Evolutionary conservation across 768 basidiomycete genomes (phyloP).

Genomic region (Boletus subcaerulescens): DNA sequence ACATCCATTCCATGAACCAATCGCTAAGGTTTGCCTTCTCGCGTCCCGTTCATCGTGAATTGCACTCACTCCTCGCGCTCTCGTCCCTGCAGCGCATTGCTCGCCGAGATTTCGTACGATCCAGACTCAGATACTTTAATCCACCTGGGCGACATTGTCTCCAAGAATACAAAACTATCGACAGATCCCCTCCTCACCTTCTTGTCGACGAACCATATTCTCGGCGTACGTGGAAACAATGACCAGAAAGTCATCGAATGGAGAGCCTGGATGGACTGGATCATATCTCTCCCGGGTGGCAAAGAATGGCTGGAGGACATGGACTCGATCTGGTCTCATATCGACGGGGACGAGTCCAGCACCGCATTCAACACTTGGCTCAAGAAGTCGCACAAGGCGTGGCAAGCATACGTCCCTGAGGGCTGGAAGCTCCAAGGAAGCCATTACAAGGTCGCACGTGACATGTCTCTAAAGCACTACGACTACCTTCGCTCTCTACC

Average conservation of each 20-base stretch:
- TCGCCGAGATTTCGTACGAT: slow-evolving; percentile 59
- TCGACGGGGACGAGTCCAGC: slow-evolving; percentile 26
- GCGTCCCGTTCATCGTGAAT: neutral
- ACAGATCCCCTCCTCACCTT: slow-evolving; percentile 63
- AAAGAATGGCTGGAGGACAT: slow-evolving; percentile 53
- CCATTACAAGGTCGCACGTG: slow-evolving; percentile 73
- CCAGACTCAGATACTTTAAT: slow-evolving; percentile 64
- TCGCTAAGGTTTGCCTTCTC: slow-evolving; percentile 56
- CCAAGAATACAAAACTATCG: slow-evolving; percentile 56
- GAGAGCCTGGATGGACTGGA: slow-evolving; percentile 85
- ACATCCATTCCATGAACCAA: slow-evolving; percentile 80
- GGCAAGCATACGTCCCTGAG: slow-evolving; percentile 55
- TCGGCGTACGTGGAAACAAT: slow-evolving; percentile 91
- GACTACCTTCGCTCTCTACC: slow-evolving; percentile 77
- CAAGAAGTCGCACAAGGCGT: slow-evolving; percentile 35
- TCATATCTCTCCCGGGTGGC: slow-evolving; percentile 42
- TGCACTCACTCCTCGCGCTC: neutral
- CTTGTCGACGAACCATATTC: slow-evolving; percentile 59
- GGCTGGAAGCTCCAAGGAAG: slow-evolving; percentile 73
- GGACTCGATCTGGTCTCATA: slow-evolving; percentile 42
- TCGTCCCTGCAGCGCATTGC: slow-evolving; percentile 47
- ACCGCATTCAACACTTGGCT: slow-evolving; percentile 38
- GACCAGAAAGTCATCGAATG: slow-evolving; percentile 91
- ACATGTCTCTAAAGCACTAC: slow-evolving; percentile 60
- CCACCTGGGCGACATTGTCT: slow-evolving; percentile 79